phyloP scores from a whole-genome alignment of 495 filamentous ascomycete genomes.

The Neurospora intermedia region DNA sequence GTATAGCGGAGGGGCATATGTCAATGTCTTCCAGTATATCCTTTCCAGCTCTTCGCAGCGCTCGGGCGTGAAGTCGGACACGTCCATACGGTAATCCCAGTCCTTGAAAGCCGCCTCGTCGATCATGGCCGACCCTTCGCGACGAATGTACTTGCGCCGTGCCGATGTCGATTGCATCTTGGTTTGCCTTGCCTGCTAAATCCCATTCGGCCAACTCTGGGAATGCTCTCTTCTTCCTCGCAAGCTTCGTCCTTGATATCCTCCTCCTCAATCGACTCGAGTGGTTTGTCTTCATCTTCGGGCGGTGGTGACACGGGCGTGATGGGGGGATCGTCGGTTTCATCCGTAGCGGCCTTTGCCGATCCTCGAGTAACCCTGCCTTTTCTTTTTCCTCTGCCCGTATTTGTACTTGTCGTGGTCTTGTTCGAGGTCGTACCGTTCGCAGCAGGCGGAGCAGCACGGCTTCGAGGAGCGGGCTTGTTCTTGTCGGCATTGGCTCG shows the following conservation, averaged over 20 bases:
- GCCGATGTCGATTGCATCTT: slow-evolving; percentile 47
- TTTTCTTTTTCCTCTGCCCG: slow-evolving; percentile 25
- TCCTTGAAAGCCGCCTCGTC: slow-evolving; percentile 79
- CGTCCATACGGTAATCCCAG: slow-evolving; percentile 80
- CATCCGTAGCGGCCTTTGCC: slow-evolving; percentile 18
- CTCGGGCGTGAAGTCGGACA: slow-evolving; percentile 79
- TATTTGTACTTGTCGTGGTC: slow-evolving; percentile 3
- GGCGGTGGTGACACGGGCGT: slow-evolving; percentile 43
- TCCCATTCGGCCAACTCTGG: slow-evolving; percentile 29
- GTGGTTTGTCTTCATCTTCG: slow-evolving; percentile 25
- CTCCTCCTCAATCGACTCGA: slow-evolving; percentile 36
- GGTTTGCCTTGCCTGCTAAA: slow-evolving; percentile 29
- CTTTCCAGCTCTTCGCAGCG: slow-evolving; percentile 89
- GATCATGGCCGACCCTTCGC: slow-evolving; percentile 58
- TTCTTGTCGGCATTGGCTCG: slow-evolving; percentile 62
- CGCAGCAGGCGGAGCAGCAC: slow-evolving; percentile 18
- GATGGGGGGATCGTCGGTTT: slow-evolving; percentile 28
- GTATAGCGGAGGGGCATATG: slow-evolving; percentile 88
- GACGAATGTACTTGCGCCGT: slow-evolving; percentile 69
- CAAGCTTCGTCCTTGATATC: slow-evolving; percentile 36
- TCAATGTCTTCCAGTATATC: slow-evolving; percentile 91
- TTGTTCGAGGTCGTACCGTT: slow-evolving; percentile 8
- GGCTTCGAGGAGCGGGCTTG: slow-evolving; percentile 22
- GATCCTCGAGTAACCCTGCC: slow-evolving; percentile 16
- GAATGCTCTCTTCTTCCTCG: slow-evolving; percentile 28